phyloP scores from a whole-genome alignment of 805 yeast species.

The Saccharomycopsis sp. region DNA sequence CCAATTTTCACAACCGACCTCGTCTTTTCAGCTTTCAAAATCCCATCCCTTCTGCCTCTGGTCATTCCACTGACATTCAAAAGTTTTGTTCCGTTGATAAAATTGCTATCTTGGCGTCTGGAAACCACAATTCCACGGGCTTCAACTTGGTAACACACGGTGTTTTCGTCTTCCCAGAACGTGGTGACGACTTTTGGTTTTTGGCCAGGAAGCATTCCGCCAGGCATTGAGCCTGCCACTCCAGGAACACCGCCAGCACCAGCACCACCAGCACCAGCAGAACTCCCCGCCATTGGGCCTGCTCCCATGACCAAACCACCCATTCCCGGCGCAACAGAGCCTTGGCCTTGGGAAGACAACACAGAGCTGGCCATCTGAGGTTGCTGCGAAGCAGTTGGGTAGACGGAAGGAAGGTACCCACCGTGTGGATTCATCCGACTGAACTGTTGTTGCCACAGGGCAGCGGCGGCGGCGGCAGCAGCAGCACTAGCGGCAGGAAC shows the following conservation, averaged over 20 bases:
- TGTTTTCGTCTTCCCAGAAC: constrained; percentile 83
- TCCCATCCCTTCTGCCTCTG: constrained; percentile 78
- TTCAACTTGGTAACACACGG: constrained; percentile 77
- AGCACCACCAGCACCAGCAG: too few relatives aligned
- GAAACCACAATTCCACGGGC: constrained; percentile 75
- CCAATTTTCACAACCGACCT: constrained; percentile 81
- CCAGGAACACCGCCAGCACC: too few relatives aligned
- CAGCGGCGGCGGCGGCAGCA: background rate
- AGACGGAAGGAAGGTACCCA: background rate
- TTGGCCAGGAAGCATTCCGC: too few relatives aligned
- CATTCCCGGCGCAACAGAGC: background rate
- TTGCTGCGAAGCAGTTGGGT: background rate
- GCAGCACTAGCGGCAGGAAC: constrained; percentile 1
- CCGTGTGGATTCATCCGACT: background rate
- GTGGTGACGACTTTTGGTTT: constrained; percentile 66
- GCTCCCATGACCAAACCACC: background rate
- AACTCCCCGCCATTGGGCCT: background rate
- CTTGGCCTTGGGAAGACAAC: background rate
- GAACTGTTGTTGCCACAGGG: background rate
- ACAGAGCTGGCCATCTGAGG: background rate
- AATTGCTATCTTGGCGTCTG: constrained; percentile 74
- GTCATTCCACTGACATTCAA: constrained; percentile 82
- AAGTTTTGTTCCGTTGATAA: constrained; percentile 79
- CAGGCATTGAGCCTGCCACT: too few relatives aligned
- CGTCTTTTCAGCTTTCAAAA: constrained; percentile 65